Evolutionary conservation across 495 filamentous ascomycete species (phyloP).

Genomic region (Aspergillus nanangensis): DNA sequence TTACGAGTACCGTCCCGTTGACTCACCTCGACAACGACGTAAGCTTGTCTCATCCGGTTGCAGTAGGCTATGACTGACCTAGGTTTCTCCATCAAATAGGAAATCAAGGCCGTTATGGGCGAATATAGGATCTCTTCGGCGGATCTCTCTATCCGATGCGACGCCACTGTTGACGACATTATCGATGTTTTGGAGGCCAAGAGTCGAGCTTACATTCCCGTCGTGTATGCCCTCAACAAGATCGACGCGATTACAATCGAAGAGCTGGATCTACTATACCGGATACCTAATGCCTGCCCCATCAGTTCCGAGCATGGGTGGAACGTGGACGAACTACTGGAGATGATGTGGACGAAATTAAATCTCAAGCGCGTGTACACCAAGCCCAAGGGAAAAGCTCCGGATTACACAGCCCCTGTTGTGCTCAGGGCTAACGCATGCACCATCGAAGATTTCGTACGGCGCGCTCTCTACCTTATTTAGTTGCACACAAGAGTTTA

Average conservation of each 20-base stretch:
- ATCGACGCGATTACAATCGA: slow-evolving; percentile 98
- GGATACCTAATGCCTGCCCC: slow-evolving; percentile 93
- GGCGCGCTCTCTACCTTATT: slow-evolving; percentile 18
- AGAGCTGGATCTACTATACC: slow-evolving; percentile 91
- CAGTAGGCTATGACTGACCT: slow-evolving; percentile 17
- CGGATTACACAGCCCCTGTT: slow-evolving; percentile 89
- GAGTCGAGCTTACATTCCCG: slow-evolving; percentile 91
- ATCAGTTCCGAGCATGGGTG: slow-evolving; percentile 98
- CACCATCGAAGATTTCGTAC: slow-evolving; percentile 95
- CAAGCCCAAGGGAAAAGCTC: slow-evolving; percentile 92
- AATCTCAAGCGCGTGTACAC: slow-evolving; percentile 90
- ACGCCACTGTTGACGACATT: slow-evolving; percentile 86
- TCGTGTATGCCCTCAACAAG: slow-evolving; percentile 98
- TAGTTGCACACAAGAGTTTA: slow-evolving; percentile 1
- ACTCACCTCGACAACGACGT: slow-evolving; percentile 88
- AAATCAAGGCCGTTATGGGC: slow-evolving; percentile 95
- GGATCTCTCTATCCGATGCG: slow-evolving; percentile 96
- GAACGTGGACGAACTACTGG: slow-evolving; percentile 96
- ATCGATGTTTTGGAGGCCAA: slow-evolving; percentile 97
- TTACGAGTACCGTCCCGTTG: slow-evolving; percentile 87
- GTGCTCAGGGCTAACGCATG: slow-evolving; percentile 77
- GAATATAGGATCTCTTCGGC: slow-evolving; percentile 97
- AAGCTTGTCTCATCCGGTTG: slow-evolving; percentile 12
- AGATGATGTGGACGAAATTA: slow-evolving; percentile 98
- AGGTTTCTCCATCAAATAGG: slow-evolving; percentile 42